phyloP scores from a whole-genome alignment of 129 eudicot species.

The Flaveria sonorensis region DNA sequence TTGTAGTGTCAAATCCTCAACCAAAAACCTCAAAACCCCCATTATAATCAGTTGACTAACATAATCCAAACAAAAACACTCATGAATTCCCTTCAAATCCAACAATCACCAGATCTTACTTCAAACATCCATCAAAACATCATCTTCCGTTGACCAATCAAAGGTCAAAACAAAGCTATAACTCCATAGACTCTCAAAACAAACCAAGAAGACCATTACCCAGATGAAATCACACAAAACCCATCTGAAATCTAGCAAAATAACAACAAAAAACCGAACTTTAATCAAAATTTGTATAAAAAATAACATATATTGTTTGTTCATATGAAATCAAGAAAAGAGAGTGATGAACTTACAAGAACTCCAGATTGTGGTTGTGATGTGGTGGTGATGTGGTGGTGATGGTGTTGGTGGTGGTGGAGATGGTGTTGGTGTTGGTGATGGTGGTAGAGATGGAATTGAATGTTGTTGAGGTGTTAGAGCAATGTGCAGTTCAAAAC shows the following conservation, averaged over 20 bases:
- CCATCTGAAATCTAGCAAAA: constrained; percentile 27
- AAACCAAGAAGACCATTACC: constrained; percentile 27
- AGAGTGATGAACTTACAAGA: constrained; percentile 34
- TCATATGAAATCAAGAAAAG: constrained; percentile 26
- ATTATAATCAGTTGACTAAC: constrained; percentile 26
- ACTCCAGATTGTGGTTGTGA: neutral
- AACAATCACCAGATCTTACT: constrained; percentile 13
- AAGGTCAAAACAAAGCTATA: constrained; percentile 21
- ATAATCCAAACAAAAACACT: constrained; percentile 20
- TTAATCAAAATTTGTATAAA: neutral
- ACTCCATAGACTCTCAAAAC: constrained; percentile 22
- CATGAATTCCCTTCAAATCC: constrained; percentile 27
- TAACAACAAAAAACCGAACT: neutral
- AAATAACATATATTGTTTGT: constrained; percentile 21
- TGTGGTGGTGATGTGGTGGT: constrained; percentile 9
- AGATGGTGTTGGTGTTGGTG: constrained; percentile 6
- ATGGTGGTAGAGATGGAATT: constrained; percentile 35
- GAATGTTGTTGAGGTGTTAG: constrained; percentile 37
- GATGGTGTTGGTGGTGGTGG: too few relatives aligned
- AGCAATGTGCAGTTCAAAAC: constrained; percentile 36
- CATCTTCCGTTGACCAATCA: constrained; percentile 17
- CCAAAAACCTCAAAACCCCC: constrained; percentile 39
- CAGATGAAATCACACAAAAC: constrained; percentile 44
- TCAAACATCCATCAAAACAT: constrained; percentile 2
- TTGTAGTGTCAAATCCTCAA: constrained; percentile 35